phyloP scores from a whole-genome alignment of 2,329 filamentous ascomycete species.

The Ophiosphaerella narmari region DNA sequence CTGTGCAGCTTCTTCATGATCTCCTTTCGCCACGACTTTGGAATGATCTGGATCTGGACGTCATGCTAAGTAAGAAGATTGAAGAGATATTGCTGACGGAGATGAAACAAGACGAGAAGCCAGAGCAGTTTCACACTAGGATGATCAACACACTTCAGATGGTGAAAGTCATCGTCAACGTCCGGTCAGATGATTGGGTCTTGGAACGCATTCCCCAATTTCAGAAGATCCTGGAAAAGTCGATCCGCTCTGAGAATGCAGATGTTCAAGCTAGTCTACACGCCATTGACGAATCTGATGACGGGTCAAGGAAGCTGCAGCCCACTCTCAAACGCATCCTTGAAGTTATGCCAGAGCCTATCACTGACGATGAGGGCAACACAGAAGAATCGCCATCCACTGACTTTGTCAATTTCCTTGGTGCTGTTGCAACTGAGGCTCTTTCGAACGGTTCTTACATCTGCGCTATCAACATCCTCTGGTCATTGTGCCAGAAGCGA shows the following conservation, averaged over 20 bases:
- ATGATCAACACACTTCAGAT: slow-evolving; percentile 96
- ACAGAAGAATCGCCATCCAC: slow-evolving; percentile 78
- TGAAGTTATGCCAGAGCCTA: slow-evolving; percentile 81
- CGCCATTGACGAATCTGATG: slow-evolving; percentile 71
- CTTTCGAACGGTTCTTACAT: slow-evolving; percentile 81
- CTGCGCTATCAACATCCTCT: slow-evolving; percentile 89
- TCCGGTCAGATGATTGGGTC: slow-evolving; percentile 90
- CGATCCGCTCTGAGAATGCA: slow-evolving; percentile 82
- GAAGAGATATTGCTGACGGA: slow-evolving; percentile 85
- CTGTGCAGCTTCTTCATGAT: slow-evolving; percentile 79
- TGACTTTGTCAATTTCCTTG: slow-evolving; percentile 84
- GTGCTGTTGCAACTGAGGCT: slow-evolving; percentile 83
- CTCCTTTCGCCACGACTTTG: slow-evolving; percentile 86
- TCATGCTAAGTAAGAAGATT: slow-evolving; percentile 83
- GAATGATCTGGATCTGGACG: slow-evolving; percentile 87
- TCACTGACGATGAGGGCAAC: slow-evolving; percentile 81
- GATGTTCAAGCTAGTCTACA: slow-evolving; percentile 95
- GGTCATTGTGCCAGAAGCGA: slow-evolving; percentile 85
- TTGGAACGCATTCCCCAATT: slow-evolving; percentile 74
- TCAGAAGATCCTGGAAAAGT: slow-evolving; percentile 88
- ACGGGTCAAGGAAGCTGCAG: slow-evolving; percentile 63
- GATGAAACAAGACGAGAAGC: slow-evolving; percentile 52
- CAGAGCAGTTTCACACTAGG: slow-evolving; percentile 77
- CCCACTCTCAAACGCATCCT: slow-evolving; percentile 82
- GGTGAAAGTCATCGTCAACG: slow-evolving; percentile 84